phyloP scores from a whole-genome alignment of 176 grass and related monocot species.

The Typha latifolia region DNA sequence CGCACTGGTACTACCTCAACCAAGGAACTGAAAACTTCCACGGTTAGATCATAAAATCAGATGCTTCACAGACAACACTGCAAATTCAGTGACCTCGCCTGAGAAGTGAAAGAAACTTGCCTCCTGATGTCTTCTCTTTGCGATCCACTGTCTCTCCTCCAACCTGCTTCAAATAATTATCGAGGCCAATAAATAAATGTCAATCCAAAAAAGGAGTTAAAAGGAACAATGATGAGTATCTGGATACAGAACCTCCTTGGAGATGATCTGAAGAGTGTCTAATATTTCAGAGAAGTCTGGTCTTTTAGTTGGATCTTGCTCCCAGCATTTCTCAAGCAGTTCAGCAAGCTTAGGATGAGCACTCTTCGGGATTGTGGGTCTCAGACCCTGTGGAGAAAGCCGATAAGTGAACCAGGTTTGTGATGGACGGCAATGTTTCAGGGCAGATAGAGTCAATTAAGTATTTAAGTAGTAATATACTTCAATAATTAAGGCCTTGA shows the following conservation, averaged over 20 bases:
- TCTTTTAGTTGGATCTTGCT: constrained; percentile 47
- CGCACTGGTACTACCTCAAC: neutral
- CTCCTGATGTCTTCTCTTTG: constrained; percentile 56
- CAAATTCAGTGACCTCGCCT: constrained; percentile 46
- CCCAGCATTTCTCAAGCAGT: constrained; percentile 86
- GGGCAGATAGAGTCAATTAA: neutral
- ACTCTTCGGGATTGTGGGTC: constrained; percentile 85
- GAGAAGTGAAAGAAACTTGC: constrained; percentile 55
- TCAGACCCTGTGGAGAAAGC: constrained; percentile 50
- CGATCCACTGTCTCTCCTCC: constrained; percentile 43
- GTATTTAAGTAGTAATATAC: too few relatives aligned
- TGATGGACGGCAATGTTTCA: neutral
- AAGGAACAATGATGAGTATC: neutral
- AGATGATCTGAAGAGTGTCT: constrained; percentile 17
- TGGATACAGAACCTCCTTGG: neutral
- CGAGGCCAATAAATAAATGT: constrained; percentile 13
- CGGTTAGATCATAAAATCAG: neutral
- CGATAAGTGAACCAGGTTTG: neutral
- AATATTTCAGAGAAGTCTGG: constrained; percentile 71
- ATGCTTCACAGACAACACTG: neutral
- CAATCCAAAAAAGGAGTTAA: neutral
- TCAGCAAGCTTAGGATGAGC: constrained; percentile 54
- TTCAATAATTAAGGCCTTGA: too few relatives aligned
- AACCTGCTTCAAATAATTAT: constrained; percentile 31
- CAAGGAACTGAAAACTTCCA: neutral